Conservation (phyloP, 768 basidiomycete genomes). For the Hypholoma fasciculare region DNA sequence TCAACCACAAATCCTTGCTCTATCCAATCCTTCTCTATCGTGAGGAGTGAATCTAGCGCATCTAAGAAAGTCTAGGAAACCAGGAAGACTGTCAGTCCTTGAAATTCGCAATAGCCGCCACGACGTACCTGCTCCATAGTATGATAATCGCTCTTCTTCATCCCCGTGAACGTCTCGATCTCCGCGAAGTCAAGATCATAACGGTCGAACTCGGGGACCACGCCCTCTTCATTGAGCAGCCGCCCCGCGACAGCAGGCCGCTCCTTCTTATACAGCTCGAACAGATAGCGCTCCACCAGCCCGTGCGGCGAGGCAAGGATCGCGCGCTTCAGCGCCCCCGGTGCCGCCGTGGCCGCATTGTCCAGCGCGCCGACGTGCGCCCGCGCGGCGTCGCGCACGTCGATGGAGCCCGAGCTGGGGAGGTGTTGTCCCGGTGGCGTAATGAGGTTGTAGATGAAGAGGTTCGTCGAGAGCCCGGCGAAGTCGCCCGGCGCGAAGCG, state of each 20-base stretch:
- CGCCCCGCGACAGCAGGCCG: conserved; percentile 30
- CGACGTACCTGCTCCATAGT: conserved; percentile 21
- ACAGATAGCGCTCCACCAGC: conserved; percentile 11
- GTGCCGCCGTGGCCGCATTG: conserved; percentile 7
- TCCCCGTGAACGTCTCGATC: conserved; percentile 30
- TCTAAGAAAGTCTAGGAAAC: conserved; percentile 4
- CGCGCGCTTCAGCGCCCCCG: conserved; percentile 3
- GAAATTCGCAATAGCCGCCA: not conserved
- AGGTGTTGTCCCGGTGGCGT: conserved; percentile 26
- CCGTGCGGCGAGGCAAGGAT: conserved; percentile 8
- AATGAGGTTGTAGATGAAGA: conserved; percentile 30
- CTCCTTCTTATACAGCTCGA: conserved; percentile 26
- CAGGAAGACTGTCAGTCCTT: not conserved
- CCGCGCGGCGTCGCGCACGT: conserved; percentile 36
- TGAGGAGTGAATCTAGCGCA: conserved; percentile 1
- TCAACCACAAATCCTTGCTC: not conserved
- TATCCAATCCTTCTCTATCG: conserved; percentile 1
- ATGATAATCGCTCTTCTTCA: conserved; percentile 31
- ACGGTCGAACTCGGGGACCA: conserved; percentile 16
- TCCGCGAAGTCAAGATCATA: conserved; percentile 28
- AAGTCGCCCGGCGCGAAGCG: conserved; percentile 22
- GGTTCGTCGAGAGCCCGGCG: conserved; percentile 26
- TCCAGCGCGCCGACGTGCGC: conserved; percentile 31
- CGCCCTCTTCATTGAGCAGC: conserved; percentile 20
- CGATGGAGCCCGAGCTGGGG: conserved; percentile 22